Evolutionary conservation across 2,329 filamentous ascomycete genomes (phyloP).

Genomic region (Sporothrix variecibatus): DNA sequence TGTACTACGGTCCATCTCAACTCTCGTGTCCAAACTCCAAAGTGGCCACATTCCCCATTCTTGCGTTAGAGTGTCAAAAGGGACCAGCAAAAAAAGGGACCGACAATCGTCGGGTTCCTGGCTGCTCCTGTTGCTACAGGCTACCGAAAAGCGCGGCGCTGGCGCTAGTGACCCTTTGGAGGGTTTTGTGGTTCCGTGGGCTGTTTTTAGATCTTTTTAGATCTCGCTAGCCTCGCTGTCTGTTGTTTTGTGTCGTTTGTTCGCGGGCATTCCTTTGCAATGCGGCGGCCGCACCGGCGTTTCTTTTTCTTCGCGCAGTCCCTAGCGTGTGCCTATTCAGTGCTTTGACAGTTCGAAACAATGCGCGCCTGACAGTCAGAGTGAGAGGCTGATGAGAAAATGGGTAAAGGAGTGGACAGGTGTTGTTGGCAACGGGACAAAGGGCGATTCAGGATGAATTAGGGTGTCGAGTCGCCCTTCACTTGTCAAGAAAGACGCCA

Average conservation of each 20-base stretch:
- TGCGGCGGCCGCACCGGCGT: slow-evolving; percentile 8
- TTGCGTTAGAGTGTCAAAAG: neutral
- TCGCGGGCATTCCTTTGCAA: slow-evolving; percentile 3
- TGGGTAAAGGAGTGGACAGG: neutral
- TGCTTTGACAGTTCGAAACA: neutral
- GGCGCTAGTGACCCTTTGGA: neutral
- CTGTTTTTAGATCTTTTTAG: slow-evolving; percentile 16
- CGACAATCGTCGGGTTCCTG: slow-evolving; percentile 1
- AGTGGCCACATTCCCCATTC: slow-evolving; percentile 1
- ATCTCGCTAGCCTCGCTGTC: neutral
- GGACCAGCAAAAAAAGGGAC: neutral
- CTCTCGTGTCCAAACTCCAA: neutral
- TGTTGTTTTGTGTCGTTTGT: neutral
- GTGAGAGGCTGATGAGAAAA: neutral
- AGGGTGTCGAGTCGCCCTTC: neutral
- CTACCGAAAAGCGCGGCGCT: neutral
- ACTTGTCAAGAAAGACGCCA: neutral
- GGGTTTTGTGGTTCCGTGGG: neutral
- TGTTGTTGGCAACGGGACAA: neutral
- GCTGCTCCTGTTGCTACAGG: slow-evolving; percentile 18
- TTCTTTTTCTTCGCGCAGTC: neutral
- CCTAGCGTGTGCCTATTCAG: neutral
- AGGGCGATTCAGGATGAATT: neutral
- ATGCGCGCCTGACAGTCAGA: neutral
- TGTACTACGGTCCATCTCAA: neutral